Evolutionary conservation across 805 yeast species (phyloP).

Genomic region (Candida odintsovae): DNA sequence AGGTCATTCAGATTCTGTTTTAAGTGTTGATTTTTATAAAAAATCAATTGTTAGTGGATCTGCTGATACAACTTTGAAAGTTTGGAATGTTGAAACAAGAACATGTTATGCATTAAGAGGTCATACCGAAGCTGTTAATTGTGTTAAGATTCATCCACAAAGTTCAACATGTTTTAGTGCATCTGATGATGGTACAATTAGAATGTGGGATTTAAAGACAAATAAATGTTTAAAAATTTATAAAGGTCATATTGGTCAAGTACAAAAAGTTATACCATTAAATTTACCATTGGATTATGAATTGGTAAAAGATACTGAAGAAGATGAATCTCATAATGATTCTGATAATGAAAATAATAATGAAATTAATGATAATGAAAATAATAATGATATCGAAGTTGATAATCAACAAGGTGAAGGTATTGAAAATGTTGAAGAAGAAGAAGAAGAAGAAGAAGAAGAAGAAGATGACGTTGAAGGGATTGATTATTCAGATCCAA

Average conservation of each 20-base stretch:
- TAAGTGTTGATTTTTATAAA: slow-evolving; percentile 73
- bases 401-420: slow-evolving; percentile 8
- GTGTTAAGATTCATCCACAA: slow-evolving; percentile 78
- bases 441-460: slow-evolving; percentile 18
- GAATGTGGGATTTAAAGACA: slow-evolving; percentile 90
- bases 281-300: slow-evolving; percentile 62
- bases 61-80: slow-evolving; percentile 86
- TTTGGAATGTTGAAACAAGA: slow-evolving; percentile 94
- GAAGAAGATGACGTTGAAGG: slow-evolving; percentile 23
- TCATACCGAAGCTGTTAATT: slow-evolving; percentile 87
- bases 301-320: slow-evolving; percentile 33
- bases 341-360: slow-evolving; percentile 10
- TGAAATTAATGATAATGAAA: slow-evolving; percentile 18
- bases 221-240: slow-evolving; percentile 76
- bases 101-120: slow-evolving; percentile 92
- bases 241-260: slow-evolving; percentile 89
- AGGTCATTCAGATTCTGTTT: slow-evolving; percentile 85
- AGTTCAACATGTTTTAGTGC: slow-evolving; percentile 80
- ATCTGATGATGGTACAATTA: slow-evolving; percentile 84
- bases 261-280: slow-evolving; percentile 86
- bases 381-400: slow-evolving; percentile 10
- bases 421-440: slow-evolving; percentile 12
- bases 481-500: slow-evolving; percentile 20
- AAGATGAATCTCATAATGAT: slow-evolving; percentile 14
- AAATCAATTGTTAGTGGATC: slow-evolving; percentile 89